Evolutionary conservation across 805 yeast species (phyloP).

Genomic region (Wilhelminamyces savonicus): DNA sequence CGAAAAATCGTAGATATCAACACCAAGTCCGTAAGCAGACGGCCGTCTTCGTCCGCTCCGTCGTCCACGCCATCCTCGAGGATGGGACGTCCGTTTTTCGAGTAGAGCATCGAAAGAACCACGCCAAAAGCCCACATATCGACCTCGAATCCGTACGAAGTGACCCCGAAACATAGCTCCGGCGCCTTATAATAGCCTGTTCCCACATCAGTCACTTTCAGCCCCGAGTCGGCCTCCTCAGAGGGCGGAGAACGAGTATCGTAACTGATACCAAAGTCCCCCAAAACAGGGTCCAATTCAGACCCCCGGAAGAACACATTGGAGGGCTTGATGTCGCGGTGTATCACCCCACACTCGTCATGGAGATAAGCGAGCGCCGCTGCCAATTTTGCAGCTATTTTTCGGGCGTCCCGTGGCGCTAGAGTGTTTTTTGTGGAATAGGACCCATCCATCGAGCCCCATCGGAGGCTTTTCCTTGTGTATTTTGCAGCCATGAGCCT

Average conservation of each 20-base stretch:
- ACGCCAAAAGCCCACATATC: conserved; percentile 76
- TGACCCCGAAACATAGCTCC: conserved; percentile 59
- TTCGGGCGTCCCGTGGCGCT: conserved; percentile 7
- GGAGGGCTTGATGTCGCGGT: conserved; percentile 36
- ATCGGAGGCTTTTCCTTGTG: conserved; percentile 14
- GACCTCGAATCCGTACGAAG: conserved; percentile 45
- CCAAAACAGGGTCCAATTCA: conserved; percentile 28
- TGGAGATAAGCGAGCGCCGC: conserved; percentile 25
- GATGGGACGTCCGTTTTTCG: conserved; percentile 20
- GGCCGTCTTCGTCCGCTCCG: conserved; percentile 30
- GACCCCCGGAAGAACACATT: conserved; percentile 24
- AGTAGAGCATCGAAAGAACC: conserved; percentile 47
- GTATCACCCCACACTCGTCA: conserved; percentile 27
- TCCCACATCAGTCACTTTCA: conserved; percentile 50
- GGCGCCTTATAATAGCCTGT: conserved; percentile 71
- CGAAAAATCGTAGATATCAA: conserved; percentile 49
- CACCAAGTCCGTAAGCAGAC: conserved; percentile 49
- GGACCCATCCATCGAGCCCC: conserved; percentile 17
- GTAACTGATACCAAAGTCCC: conserved; percentile 61
- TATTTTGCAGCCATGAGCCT: conserved; percentile 15
- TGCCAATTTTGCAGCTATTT: conserved; percentile 12
- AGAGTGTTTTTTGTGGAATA: conserved; percentile 7
- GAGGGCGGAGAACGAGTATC: conserved; percentile 9
- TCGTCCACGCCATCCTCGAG: conserved; percentile 33
- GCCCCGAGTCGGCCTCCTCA: conserved; percentile 35